These are phyloP conservation scores for Chlorella sp. DNA, from an alignment of 139 green algal species.

Conservation along the genomic window DNA sequence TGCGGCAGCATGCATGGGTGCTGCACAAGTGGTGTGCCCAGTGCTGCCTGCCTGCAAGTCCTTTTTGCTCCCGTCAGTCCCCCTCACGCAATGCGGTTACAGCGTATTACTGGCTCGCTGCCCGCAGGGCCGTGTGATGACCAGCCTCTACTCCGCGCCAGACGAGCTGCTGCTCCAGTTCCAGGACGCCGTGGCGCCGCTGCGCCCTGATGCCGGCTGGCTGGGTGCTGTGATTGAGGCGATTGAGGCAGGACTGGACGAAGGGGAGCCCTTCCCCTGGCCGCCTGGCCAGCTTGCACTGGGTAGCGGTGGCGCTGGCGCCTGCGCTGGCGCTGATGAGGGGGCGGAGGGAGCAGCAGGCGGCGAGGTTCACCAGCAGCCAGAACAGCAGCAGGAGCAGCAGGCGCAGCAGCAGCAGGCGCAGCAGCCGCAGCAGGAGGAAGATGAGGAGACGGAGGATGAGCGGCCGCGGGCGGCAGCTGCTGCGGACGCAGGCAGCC, in stretches of 20 bases:
- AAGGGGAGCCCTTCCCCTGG: conserved; percentile 25
- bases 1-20: no score
- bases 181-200: not conserved
- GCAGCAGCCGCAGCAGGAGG: not conserved
- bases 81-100: no score
- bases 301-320: no score
- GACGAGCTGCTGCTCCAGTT: not conserved
- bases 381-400: not conserved
- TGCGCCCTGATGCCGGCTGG: conserved; percentile 15
- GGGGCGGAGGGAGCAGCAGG: not conserved
- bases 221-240: conserved; percentile 21
- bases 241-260: conserved; percentile 14
- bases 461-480: not conserved
- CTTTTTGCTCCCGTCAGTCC: no score
- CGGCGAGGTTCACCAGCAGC: not conserved
- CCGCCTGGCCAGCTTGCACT: not conserved
- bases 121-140: conserved; percentile 20
- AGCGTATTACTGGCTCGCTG: not conserved
- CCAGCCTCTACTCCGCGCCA: conserved; percentile 18
- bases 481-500: not conserved
- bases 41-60: no score
- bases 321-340: not conserved
- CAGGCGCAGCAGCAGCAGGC: not conserved
- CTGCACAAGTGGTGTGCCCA: no score
- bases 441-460: not conserved